A percentile compares a stretch with the other conserved stretches of the same genome.
phyloP scores from a whole-genome alignment of 2,329 filamentous ascomycete species.

The Phoma herbarum region DNA sequence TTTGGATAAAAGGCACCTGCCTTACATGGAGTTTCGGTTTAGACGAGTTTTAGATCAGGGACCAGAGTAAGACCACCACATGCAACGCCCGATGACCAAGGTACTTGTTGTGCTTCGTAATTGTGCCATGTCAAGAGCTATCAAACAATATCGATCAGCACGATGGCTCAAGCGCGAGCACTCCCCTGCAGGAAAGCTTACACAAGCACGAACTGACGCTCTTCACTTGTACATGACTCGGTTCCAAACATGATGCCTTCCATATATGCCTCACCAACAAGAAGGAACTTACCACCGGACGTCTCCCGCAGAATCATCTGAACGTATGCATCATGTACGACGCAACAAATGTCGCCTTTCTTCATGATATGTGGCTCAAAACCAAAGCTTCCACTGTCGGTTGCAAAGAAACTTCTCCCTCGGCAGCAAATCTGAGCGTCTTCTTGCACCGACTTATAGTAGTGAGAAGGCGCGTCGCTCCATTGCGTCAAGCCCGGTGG shows the following conservation, averaged over 20 bases:
- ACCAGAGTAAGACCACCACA: neutral
- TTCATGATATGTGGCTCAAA: neutral
- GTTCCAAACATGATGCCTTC: neutral
- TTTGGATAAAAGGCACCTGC: neutral
- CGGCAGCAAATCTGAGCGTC: neutral
- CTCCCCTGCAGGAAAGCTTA: neutral
- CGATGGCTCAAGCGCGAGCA: too few relatives aligned
- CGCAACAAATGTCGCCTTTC: neutral
- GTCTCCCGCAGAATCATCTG: neutral
- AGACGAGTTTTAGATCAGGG: neutral
- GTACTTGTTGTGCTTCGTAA: neutral
- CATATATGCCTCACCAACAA: neutral
- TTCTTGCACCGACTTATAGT: neutral
- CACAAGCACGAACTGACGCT: neutral
- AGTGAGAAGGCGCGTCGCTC: neutral
- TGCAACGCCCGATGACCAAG: conserved; percentile 5
- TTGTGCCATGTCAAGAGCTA: neutral
- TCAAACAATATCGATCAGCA: neutral
- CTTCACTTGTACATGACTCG: neutral
- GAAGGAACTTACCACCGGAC: neutral
- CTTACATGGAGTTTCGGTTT: neutral
- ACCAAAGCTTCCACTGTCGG: neutral
- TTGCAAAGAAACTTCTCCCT: neutral
- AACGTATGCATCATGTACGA: neutral
- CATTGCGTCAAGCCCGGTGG: neutral